Evolutionary conservation across 306 rosid genomes (phyloP), one percentile per base, ranked within the genome.

Genomic region (Boehmeria nivea): DNA sequence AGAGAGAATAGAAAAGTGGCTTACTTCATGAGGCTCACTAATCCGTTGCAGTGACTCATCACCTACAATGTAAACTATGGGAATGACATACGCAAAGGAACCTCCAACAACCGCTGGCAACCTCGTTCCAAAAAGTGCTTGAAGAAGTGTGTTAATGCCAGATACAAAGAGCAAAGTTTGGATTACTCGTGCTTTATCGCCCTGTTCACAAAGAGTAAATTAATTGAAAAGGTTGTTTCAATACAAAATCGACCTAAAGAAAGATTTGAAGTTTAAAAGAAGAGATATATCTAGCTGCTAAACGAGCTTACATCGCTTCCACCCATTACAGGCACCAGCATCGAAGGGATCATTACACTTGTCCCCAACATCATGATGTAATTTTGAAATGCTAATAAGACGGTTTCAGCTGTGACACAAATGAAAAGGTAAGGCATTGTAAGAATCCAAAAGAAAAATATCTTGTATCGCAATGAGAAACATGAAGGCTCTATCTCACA

Each of bases 31-130:
- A 67, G 77, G 55, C 51, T 84, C 83, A 38, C 19, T 68, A 64
- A 91, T 84, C 60, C 72, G 75, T 54, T 73, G 85, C 70, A 91
- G 63, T 2, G 82, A 75, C 53, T 84, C 75, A 77, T 91, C 98
- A n/a, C 64, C 64, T 20, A 87, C 68, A 12, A 91, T 87, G 69
- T 84, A 87, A 63, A 83, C 93, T 53, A 91, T 72, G 44, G 98
- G 98, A 66, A 80, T 20, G 23, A 87, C 69, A 71, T 82, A 91
- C n/a, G 95, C 91, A 71, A 65, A 91, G 53, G 98, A 87, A 34
- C 98, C 96, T 76, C 98, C 98, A 64, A 91, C 95, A 24, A 91
- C 95, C 8, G 95, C 81, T 4, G 98, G 98, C 71, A 91, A 72
- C 69, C 98, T 80, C 33, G 98, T 87, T 59, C 98, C 98, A 17